A percentile compares a stretch with the other conserved stretches of the same genome.
Conservation (phyloP, 163 green algal genomes). For the Volvox carteri region DNA sequence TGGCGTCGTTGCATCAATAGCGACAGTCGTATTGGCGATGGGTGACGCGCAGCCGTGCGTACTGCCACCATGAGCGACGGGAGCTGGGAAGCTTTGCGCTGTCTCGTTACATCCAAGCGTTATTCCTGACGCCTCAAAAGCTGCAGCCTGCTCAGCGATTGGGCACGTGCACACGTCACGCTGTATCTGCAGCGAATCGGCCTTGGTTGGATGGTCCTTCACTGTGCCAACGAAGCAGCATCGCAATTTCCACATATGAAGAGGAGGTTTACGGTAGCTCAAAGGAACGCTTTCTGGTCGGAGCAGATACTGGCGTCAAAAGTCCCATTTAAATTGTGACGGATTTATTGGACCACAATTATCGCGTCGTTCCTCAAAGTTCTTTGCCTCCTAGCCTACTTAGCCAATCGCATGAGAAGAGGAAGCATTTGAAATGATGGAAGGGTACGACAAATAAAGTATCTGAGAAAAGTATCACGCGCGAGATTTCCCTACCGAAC, state of each 20-base stretch:
- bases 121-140: background rate
- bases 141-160: background rate
- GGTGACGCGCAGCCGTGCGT: background rate
- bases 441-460: no score
- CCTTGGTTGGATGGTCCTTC: background rate
- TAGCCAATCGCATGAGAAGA: no score
- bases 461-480: no score
- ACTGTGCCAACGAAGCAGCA: background rate
- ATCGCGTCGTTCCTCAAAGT: no score
- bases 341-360: no score
- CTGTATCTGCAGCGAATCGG: background rate
- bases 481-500: no score
- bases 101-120: background rate
- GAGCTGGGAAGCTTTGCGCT: background rate
- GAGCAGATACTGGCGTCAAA: no score
- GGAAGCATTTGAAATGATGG: no score
- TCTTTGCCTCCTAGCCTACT: no score
- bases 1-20: background rate
- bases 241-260: slow-evolving; percentile 1
- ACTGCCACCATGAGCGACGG: background rate
- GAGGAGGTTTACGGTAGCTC: no score
- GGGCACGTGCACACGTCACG: background rate
- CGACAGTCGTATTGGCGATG: background rate
- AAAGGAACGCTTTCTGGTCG: no score
- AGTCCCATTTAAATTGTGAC: no score